Evolutionary conservation across 495 filamentous ascomycete genomes (phyloP).

Genomic region (Hyaloscypha finlandica): DNA sequence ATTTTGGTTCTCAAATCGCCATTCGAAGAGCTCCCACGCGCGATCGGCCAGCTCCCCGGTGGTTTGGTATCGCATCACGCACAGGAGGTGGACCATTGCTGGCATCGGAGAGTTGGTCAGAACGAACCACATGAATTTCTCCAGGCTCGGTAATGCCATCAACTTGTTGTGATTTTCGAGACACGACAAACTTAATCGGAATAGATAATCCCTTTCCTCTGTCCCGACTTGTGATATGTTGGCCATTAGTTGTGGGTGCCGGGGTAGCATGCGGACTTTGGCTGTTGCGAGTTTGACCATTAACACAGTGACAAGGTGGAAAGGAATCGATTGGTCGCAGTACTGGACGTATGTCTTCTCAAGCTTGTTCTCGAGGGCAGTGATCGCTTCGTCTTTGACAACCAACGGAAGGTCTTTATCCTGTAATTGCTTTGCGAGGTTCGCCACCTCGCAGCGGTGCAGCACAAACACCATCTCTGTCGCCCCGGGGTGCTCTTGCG

Average conservation of each 20-base stretch:
- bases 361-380: conserved; percentile 43
- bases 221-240: conserved; percentile 24
- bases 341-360: conserved; percentile 51
- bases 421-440: conserved; percentile 42
- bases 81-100: conserved; percentile 51
- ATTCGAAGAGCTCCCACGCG: conserved; percentile 46
- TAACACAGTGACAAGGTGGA: conserved; percentile 56
- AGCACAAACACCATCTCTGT: conserved; percentile 60
- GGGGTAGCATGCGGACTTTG: conserved; percentile 44
- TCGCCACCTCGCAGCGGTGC: conserved; percentile 53
- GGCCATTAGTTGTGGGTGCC: conserved; percentile 40
- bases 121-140: conserved; percentile 52
- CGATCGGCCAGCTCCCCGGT: conserved; percentile 50
- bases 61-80: conserved; percentile 49
- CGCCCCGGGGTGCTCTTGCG: conserved; percentile 45
- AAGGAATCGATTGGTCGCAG: conserved; percentile 59
- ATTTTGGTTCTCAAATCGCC: conserved; percentile 41
- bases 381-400: conserved; percentile 50
- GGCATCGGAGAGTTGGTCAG: conserved; percentile 52
- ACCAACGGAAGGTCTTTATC: conserved; percentile 36
- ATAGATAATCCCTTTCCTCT: conserved; percentile 44
- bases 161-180: conserved; percentile 43
- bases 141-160: conserved; percentile 52
- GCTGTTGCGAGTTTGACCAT: conserved; percentile 43
- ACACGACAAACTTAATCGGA: conserved; percentile 43